Evolutionary conservation across 805 yeast species (phyloP).

Genomic region (Tetrapisispora phaffii): DNA sequence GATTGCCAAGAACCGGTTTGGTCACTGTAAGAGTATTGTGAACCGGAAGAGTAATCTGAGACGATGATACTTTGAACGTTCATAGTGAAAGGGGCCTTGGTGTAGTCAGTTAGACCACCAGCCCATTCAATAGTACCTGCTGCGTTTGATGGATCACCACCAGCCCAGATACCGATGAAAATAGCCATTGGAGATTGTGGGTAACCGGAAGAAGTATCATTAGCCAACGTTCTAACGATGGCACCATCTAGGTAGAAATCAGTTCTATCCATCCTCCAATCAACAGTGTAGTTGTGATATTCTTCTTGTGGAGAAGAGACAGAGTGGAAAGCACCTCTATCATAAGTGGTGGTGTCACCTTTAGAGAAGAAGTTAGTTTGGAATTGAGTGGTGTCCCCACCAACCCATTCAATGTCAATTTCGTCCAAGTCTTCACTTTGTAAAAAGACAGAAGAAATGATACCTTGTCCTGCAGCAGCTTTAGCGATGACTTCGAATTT

Average conservation of each 20-base stretch:
- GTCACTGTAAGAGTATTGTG: constrained; percentile 45
- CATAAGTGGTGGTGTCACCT: constrained; percentile 67
- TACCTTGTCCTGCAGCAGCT: constrained; percentile 71
- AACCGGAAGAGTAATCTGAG: constrained; percentile 62
- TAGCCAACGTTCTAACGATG: constrained; percentile 51
- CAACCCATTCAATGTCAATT: constrained; percentile 81
- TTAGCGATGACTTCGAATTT: constrained; percentile 60
- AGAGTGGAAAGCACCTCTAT: constrained; percentile 65
- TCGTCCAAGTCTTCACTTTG: constrained; percentile 85
- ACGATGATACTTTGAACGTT: constrained; percentile 48
- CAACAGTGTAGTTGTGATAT: constrained; percentile 72
- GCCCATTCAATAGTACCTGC: constrained; percentile 76
- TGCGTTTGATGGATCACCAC: constrained; percentile 59
- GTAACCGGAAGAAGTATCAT: constrained; percentile 53
- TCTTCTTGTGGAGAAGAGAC: constrained; percentile 45
- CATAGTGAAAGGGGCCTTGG: constrained; percentile 62
- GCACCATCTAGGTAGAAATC: constrained; percentile 68
- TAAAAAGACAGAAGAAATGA: constrained; percentile 70
- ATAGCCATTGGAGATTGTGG: constrained; percentile 88
- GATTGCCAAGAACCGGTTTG: constrained; percentile 51
- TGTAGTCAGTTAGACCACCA: constrained; percentile 61
- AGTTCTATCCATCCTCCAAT: constrained; percentile 62
- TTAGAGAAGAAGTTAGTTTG: constrained; percentile 76
- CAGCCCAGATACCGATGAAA: constrained; percentile 69
- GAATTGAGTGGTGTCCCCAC: constrained; percentile 64